Evolutionary conservation across 257 asterid species (phyloP).

Genomic region (Ilex asprella): DNA sequence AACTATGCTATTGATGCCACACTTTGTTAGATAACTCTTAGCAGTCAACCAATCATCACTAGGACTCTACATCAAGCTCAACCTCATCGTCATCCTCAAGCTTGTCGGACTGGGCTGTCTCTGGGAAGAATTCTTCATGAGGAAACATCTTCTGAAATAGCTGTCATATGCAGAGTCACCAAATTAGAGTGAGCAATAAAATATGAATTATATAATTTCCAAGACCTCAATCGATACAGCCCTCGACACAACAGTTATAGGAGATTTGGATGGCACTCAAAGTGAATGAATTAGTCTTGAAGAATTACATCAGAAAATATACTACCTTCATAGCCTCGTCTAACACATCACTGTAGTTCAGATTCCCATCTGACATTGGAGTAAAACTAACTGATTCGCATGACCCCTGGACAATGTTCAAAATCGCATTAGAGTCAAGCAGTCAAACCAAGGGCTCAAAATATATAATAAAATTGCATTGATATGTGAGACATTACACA

Average conservation of each 20-base stretch:
- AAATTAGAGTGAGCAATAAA: not conserved
- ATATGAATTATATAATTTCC: no score
- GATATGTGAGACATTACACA: not conserved
- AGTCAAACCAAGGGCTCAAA: not conserved
- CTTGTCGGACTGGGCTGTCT: conserved; percentile 27
- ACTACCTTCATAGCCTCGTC: conserved; percentile 55
- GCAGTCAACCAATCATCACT: not conserved
- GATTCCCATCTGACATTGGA: conserved; percentile 66
- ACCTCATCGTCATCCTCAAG: conserved; percentile 32
- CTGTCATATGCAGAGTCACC: conserved; percentile 20
- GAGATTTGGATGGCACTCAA: no score
- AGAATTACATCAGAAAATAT: no score
- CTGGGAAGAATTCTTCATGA: conserved; percentile 50
- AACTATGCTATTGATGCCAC: no score
- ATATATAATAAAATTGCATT: no score
- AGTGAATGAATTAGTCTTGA: no score
- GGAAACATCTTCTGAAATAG: conserved; percentile 56
- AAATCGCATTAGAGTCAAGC: not conserved
- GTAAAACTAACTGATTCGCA: conserved; percentile 37
- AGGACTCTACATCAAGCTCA: conserved; percentile 32
- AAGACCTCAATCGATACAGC: no score
- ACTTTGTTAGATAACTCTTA: not conserved
- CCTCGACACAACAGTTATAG: no score
- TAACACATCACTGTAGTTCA: conserved; percentile 49
- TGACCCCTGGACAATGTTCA: conserved; percentile 35